Conservation (phyloP, 352 stramenopile species). For the Pythium pyrilobum region DNA sequence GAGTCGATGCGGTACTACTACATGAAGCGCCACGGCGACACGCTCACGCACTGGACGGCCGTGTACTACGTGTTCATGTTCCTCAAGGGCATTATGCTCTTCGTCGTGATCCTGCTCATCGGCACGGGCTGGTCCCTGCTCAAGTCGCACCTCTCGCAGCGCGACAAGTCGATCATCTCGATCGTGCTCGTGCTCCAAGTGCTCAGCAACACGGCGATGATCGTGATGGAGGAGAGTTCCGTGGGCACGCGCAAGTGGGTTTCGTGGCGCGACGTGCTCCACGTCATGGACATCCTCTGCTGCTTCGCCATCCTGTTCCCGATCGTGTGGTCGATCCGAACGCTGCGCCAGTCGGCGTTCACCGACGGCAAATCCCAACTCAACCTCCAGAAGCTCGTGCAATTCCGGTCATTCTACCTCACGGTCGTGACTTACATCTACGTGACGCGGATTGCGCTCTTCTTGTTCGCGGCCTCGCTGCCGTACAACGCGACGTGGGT, state of each 20-base stretch:
- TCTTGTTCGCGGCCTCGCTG: constrained; percentile 89
- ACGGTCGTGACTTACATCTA: constrained; percentile 98
- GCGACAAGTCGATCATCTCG: constrained; percentile 94
- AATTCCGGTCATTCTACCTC: constrained; percentile 97
- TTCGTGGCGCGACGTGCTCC: constrained; percentile 87
- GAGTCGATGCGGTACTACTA: constrained; percentile 95
- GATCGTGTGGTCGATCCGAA: constrained; percentile 94
- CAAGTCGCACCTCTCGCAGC: constrained; percentile 92
- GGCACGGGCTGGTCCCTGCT: constrained; percentile 96
- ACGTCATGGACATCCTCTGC: constrained; percentile 96
- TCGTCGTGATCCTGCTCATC: constrained; percentile 97
- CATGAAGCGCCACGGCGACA: constrained; percentile 93
- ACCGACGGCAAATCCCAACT: constrained; percentile 86
- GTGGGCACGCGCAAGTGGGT: constrained; percentile 70
- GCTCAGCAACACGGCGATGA: constrained; percentile 94
- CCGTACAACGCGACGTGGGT: constrained; percentile 88
- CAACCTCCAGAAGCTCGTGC: constrained; percentile 91
- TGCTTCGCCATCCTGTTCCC: constrained; percentile 95
- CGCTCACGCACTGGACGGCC: constrained; percentile 87
- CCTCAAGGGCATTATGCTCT: constrained; percentile 95
- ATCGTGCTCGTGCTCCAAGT: constrained; percentile 90
- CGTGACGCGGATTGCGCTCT: constrained; percentile 95
- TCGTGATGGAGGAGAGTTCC: constrained; percentile 78
- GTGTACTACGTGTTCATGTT: constrained; percentile 96
- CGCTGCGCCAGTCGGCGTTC: constrained; percentile 70